Evolutionary conservation across 331 rosid species (phyloP).

Genomic region (Acacia concinna): DNA sequence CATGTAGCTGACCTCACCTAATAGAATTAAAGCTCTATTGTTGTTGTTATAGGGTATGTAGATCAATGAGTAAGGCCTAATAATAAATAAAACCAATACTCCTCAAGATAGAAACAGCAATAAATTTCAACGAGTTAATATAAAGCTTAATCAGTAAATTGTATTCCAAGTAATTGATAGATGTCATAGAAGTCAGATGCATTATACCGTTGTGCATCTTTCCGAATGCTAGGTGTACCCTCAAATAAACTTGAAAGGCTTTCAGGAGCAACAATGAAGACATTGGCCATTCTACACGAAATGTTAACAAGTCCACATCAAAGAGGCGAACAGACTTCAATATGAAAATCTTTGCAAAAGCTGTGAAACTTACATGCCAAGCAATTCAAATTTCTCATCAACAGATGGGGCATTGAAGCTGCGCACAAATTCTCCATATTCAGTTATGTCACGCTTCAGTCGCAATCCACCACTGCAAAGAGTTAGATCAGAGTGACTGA

Average conservation of each 20-base stretch:
- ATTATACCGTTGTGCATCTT: slow-evolving; percentile 68
- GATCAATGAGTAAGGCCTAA: not conserved
- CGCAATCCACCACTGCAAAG: slow-evolving; percentile 83
- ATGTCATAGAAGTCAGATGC: not conserved
- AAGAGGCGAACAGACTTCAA: not conserved
- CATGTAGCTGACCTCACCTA: too few relatives aligned
- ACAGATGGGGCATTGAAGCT: slow-evolving; percentile 74
- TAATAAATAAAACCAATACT: not conserved
- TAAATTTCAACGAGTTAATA: not conserved
- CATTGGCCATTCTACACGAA: slow-evolving; percentile 66
- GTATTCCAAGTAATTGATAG: not conserved
- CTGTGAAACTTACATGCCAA: slow-evolving; percentile 63
- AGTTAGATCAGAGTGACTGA: not conserved
- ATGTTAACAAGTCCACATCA: slow-evolving; percentile 14
- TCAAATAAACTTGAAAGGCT: slow-evolving; percentile 66
- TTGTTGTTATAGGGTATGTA: too few relatives aligned
- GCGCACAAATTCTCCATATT: slow-evolving; percentile 97
- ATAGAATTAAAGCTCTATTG: too few relatives aligned
- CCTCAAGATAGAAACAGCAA: not conserved
- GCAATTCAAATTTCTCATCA: slow-evolving; percentile 71
- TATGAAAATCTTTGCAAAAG: not conserved
- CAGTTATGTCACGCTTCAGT: slow-evolving; percentile 98
- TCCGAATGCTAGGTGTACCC: slow-evolving; percentile 69
- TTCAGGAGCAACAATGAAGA: slow-evolving; percentile 82
- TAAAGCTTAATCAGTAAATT: not conserved